Percentiles rank a stretch among this genome's conserved stretches.
These are phyloP conservation scores for Fagus sylvatica DNA, from an alignment of 306 rosid species.

Conservation along the genomic window DNA sequence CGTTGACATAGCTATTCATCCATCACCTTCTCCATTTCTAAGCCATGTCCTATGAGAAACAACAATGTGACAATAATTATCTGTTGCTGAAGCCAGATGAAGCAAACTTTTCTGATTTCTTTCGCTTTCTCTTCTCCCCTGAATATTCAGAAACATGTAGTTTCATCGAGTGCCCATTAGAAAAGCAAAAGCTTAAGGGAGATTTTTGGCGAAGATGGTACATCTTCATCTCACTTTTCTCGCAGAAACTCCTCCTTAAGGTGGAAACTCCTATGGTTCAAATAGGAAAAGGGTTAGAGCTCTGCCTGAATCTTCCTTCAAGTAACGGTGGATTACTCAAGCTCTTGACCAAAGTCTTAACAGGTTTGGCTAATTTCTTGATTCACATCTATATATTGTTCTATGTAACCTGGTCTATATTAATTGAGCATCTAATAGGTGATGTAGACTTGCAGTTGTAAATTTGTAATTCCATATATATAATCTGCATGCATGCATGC, in stretches of 20 bases:
- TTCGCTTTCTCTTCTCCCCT: slow-evolving; percentile 40
- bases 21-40: not conserved
- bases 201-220: slow-evolving; percentile 59
- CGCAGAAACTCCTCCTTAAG: slow-evolving; percentile 38
- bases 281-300: slow-evolving; percentile 38
- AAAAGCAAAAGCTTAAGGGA: not conserved
- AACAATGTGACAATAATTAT: slow-evolving; percentile 26
- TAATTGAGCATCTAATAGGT: no score
- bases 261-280: slow-evolving; percentile 20
- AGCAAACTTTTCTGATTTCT: slow-evolving; percentile 41
- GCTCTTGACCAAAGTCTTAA: slow-evolving; percentile 41
- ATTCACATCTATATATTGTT: not conserved
- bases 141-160: slow-evolving; percentile 21
- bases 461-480: no score
- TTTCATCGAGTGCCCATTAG: slow-evolving; percentile 46
- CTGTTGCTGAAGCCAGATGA: slow-evolving; percentile 52
- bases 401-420: no score
- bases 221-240: slow-evolving; percentile 48
- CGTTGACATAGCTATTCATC: not conserved
- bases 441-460: no score
- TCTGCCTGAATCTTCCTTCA: slow-evolving; percentile 49
- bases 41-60: slow-evolving; percentile 38
- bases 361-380: slow-evolving; percentile 27
- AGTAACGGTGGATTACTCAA: slow-evolving; percentile 55
- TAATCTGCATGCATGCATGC: not conserved